Conservation (phyloP, 1,284 basidiomycete genomes). For the Apiotrichum domesticum region DNA sequence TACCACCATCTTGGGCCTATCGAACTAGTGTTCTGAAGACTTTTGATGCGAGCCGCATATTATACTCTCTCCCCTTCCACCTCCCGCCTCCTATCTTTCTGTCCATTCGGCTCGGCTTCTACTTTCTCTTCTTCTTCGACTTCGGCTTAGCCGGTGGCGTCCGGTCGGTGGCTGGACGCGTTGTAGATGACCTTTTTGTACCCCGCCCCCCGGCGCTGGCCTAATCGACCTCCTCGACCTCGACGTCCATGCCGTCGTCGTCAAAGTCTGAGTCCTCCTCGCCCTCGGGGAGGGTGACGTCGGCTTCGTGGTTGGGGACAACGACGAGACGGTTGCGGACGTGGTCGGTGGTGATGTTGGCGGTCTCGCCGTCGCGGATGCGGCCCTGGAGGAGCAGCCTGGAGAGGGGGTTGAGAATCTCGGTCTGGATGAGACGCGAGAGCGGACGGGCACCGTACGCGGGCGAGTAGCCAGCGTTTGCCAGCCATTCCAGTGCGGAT, state of each 20-base stretch:
- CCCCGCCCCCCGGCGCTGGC: constrained; percentile 20
- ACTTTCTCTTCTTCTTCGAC: background rate
- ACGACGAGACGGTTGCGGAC: constrained; percentile 74
- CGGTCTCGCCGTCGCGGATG: constrained; percentile 73
- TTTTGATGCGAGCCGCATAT: too few species aligned
- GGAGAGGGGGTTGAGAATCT: constrained; percentile 88
- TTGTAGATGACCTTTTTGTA: constrained; percentile 14
- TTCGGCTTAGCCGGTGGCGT: background rate
- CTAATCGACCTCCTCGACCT: constrained; percentile 47
- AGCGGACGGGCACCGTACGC: constrained; percentile 86
- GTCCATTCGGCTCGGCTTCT: background rate
- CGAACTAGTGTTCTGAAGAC: too few species aligned
- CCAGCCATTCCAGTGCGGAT: constrained; percentile 73
- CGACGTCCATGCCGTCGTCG: constrained; percentile 42
- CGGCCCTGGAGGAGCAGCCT: constrained; percentile 78
- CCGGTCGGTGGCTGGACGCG: background rate
- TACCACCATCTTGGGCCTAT: too few species aligned
- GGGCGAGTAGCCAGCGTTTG: constrained; percentile 75
- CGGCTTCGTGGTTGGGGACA: constrained; percentile 67
- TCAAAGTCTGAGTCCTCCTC: constrained; percentile 25
- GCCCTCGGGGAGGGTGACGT: constrained; percentile 38
- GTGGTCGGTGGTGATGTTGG: constrained; percentile 72
- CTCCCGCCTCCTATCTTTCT: too few species aligned
- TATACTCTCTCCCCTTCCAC: too few species aligned
- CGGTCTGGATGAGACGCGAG: constrained; percentile 84